Conservation (phyloP, 208 protist genomes). For the Leishmania major region DNA sequence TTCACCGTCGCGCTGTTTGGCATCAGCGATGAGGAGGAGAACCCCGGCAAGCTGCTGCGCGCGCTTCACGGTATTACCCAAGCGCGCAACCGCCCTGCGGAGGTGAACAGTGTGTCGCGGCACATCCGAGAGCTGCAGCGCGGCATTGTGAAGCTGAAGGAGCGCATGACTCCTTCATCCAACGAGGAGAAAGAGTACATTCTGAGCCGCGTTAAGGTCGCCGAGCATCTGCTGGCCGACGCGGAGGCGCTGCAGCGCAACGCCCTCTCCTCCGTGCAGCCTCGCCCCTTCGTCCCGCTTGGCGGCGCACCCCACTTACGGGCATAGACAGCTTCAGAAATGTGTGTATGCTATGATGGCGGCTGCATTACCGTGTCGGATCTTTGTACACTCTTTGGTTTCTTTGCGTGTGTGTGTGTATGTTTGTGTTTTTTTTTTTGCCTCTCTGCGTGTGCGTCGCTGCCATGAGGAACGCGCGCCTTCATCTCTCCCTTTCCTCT, state of each 20-base stretch:
- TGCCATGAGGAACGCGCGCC: not conserved
- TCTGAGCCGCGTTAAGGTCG: constrained; percentile 41
- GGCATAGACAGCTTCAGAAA: not conserved
- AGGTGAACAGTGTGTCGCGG: constrained; percentile 50
- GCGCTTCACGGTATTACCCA: constrained; percentile 50
- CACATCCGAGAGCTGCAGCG: constrained; percentile 64
- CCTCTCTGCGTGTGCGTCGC: not conserved
- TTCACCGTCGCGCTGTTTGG: constrained; percentile 65
- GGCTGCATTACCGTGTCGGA: not conserved
- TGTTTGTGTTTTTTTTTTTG: not conserved
- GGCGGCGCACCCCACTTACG: constrained; percentile 24
- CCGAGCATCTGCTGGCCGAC: constrained; percentile 48
- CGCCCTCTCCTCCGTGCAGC: constrained; percentile 31
- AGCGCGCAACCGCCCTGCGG: constrained; percentile 53
- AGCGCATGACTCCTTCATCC: constrained; percentile 39
- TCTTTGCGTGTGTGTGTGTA: not conserved
- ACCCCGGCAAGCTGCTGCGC: constrained; percentile 52
- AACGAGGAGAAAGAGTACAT: constrained; percentile 56
- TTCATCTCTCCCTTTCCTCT: not conserved
- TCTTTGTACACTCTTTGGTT: not conserved
- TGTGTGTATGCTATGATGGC: not conserved
- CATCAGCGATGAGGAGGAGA: constrained; percentile 73
- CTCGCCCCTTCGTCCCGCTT: constrained; percentile 53
- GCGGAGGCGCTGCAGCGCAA: constrained; percentile 47
- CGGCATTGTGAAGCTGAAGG: constrained; percentile 51